phyloP scores from a whole-genome alignment of 495 filamentous ascomycete species.

The Daldinia loculata region DNA sequence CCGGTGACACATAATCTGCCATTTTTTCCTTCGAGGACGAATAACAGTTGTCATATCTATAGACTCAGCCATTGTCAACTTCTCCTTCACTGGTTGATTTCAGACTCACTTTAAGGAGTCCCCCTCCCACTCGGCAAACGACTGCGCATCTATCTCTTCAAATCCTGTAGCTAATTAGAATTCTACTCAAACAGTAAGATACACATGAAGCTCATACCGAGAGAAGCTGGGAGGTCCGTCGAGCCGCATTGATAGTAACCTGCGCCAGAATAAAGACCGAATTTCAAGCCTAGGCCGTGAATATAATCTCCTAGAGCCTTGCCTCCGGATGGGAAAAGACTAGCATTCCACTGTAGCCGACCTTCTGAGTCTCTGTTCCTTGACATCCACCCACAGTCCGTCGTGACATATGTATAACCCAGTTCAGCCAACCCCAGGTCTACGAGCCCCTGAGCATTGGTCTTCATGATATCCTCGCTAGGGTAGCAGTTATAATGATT shows the following conservation, averaged over 20 bases:
- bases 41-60: conserved; percentile 64
- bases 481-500: conserved; percentile 63
- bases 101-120: conserved; percentile 61
- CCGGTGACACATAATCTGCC: conserved; percentile 52
- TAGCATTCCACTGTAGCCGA: conserved; percentile 63
- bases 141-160: conserved; percentile 59
- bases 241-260: conserved; percentile 52
- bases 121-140: conserved; percentile 58
- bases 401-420: conserved; percentile 64
- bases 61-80: conserved; percentile 44
- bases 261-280: conserved; percentile 65
- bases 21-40: conserved; percentile 54
- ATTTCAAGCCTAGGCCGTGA: conserved; percentile 59
- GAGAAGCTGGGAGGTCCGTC: conserved; percentile 42
- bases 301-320: conserved; percentile 59
- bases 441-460: conserved; percentile 64
- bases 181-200: background rate
- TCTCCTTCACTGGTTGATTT: conserved; percentile 47
- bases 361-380: conserved; percentile 55
- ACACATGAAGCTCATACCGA: conserved; percentile 22
- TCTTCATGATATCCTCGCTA: conserved; percentile 57
- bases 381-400: conserved; percentile 66
- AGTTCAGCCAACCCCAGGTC: conserved; percentile 59
- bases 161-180: conserved; percentile 47
- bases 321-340: conserved; percentile 60